Percentiles rank a stretch among this genome's conserved stretches.
Conservation (phyloP, 306 rosid genomes). For the Inga laurina region DNA sequence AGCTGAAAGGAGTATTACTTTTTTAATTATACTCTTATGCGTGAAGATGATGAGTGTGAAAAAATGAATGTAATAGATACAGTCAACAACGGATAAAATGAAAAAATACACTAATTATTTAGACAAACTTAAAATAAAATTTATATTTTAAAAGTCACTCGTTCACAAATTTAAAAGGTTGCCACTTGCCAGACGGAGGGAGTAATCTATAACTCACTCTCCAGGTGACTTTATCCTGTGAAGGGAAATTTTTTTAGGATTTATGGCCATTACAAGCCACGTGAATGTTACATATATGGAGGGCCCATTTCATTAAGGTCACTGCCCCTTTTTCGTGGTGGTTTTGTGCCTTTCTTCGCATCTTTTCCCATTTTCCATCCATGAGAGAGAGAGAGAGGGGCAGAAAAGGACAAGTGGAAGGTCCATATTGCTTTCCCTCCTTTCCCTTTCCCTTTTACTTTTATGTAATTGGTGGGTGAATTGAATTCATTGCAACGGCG, state of each 20-base stretch:
- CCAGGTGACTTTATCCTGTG: no score
- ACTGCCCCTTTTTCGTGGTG: slow-evolving; percentile 24
- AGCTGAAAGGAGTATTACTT: no score
- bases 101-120: no score
- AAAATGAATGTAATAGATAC: no score
- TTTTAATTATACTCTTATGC: no score
- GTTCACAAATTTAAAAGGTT: no score
- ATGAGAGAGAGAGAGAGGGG: background rate
- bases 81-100: no score
- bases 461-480: slow-evolving; percentile 18
- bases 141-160: no score
- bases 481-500: background rate
- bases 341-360: slow-evolving; percentile 40
- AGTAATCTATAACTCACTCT: no score
- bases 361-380: slow-evolving; percentile 32
- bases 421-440: slow-evolving; percentile 26
- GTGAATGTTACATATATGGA: slow-evolving; percentile 42
- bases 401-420: slow-evolving; percentile 34
- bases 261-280: slow-evolving; percentile 39
- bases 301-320: slow-evolving; percentile 48
- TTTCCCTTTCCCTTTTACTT: background rate
- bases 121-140: no score
- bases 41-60: no score
- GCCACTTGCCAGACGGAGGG: no score
- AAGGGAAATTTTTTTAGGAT: background rate